Evolutionary conservation across 805 yeast species (phyloP).

Genomic region (Grigorovia yakushimaensis): DNA sequence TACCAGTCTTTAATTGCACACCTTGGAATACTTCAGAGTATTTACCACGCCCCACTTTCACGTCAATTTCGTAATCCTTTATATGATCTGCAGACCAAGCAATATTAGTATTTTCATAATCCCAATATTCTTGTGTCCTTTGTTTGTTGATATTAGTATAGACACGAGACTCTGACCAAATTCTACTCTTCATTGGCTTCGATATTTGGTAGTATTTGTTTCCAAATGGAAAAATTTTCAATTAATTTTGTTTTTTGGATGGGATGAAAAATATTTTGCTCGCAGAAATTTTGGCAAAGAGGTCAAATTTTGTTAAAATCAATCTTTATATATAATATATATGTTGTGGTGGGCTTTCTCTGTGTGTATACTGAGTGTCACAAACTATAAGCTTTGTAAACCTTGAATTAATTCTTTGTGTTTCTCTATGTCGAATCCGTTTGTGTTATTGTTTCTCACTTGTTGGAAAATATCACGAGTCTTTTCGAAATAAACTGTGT

Average conservation of each 20-base stretch:
- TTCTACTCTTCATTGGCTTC: conserved; percentile 25
- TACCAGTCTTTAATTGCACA: conserved; percentile 51
- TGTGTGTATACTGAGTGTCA: neutral
- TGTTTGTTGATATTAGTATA: conserved; percentile 65
- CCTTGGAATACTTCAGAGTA: conserved; percentile 94
- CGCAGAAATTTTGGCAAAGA: no score
- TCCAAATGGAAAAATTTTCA: neutral
- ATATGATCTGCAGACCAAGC: conserved; percentile 48
- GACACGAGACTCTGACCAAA: conserved; percentile 46
- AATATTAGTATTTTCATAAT: conserved; percentile 59
- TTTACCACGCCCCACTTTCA: conserved; percentile 85
- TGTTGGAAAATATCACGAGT: conserved; percentile 80
- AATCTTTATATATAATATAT: no score
- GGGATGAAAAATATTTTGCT: no score
- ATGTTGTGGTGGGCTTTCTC: no score
- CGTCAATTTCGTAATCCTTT: conserved; percentile 61
- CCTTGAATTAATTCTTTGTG: conserved; percentile 32
- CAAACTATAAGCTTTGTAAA: conserved; percentile 15
- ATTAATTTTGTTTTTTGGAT: neutral
- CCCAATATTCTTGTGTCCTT: conserved; percentile 73
- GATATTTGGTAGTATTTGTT: neutral
- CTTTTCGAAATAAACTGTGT: conserved; percentile 92
- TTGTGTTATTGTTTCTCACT: conserved; percentile 32
- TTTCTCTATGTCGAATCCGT: conserved; percentile 12
- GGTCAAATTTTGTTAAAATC: no score